Conservation (phyloP, 2,329 filamentous ascomycete species). For the Fusarium sp. region DNA sequence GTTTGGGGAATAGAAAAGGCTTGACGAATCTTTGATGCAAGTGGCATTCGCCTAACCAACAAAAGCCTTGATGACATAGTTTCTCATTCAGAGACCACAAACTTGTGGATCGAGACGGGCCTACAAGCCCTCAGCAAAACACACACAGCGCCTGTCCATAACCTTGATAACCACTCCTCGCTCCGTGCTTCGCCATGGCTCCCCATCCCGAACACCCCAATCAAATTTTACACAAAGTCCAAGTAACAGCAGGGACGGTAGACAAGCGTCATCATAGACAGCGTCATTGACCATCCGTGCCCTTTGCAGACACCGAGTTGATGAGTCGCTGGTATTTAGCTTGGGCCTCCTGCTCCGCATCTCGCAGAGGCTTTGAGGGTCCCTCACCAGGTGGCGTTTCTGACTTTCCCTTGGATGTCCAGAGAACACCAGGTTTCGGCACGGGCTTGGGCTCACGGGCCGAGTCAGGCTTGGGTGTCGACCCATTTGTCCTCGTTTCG, state of each 20-base stretch:
- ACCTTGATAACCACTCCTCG: constrained; percentile 29
- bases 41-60: background rate
- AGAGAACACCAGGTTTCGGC: constrained; percentile 49
- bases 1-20: background rate
- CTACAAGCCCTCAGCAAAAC: constrained; percentile 5
- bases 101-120: background rate
- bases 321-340: constrained; percentile 51
- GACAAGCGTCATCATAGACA: background rate
- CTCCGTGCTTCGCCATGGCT: constrained; percentile 35
- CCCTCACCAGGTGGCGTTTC: constrained; percentile 28
- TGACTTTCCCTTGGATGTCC: constrained; percentile 45
- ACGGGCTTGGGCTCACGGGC: constrained; percentile 37
- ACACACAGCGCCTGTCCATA: constrained; percentile 26
- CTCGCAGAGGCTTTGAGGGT: constrained; percentile 39
- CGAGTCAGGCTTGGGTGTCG: constrained; percentile 45
- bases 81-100: background rate
- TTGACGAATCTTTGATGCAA: background rate
- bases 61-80: background rate
- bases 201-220: constrained; percentile 20
- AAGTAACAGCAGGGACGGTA: background rate
- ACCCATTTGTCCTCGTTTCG: constrained; percentile 45
- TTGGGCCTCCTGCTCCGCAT: constrained; percentile 50
- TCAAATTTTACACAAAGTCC: constrained; percentile 26
- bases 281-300: constrained; percentile 38
- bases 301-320: constrained; percentile 50